Evolutionary conservation across 2,329 filamentous ascomycete genomes (phyloP).

Genomic region (Colletotrichum destructivum): DNA sequence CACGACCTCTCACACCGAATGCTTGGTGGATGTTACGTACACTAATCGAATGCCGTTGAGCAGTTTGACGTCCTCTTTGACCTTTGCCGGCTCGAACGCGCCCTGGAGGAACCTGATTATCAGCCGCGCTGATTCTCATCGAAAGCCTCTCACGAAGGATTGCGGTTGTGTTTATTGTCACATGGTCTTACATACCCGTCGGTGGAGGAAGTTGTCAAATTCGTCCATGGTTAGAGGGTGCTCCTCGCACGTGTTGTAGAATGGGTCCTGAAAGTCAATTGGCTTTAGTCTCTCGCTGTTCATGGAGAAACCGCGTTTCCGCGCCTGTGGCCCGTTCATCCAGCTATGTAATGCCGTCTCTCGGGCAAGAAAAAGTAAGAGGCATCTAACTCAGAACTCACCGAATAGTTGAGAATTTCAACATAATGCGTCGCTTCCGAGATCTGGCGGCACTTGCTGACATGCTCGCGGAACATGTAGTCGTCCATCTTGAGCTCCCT

Average conservation of each 20-base stretch:
- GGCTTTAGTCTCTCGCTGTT: not conserved
- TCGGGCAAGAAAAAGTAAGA: not conserved
- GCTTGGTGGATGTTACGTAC: conserved; percentile 56
- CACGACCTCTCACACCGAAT: conserved; percentile 19
- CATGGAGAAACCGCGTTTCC: not conserved
- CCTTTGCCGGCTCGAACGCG: conserved; percentile 64
- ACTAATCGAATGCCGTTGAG: conserved; percentile 68
- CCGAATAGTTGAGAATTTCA: conserved; percentile 73
- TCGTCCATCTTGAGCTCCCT: conserved; percentile 66
- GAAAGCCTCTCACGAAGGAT: not conserved
- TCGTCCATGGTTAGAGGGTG: conserved; percentile 67
- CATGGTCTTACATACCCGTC: conserved; percentile 57
- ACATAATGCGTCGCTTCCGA: conserved; percentile 69
- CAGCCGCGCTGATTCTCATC: conserved; percentile 21
- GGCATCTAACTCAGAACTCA: conserved; percentile 52
- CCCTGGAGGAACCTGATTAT: conserved; percentile 57
- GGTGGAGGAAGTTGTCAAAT: conserved; percentile 70
- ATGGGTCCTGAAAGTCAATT: conserved; percentile 59
- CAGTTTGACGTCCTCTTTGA: conserved; percentile 60
- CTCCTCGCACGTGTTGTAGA: conserved; percentile 65
- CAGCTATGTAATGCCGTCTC: not conserved
- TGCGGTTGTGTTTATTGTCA: not conserved
- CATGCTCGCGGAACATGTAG: conserved; percentile 68
- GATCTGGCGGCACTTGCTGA: conserved; percentile 64
- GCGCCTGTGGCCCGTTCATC: conserved; percentile 3